Percentiles rank a stretch among this genome's conserved stretches.
Evolutionary conservation across 208 protist genomes (phyloP).

Genomic region (Leishmania gerbilli): DNA sequence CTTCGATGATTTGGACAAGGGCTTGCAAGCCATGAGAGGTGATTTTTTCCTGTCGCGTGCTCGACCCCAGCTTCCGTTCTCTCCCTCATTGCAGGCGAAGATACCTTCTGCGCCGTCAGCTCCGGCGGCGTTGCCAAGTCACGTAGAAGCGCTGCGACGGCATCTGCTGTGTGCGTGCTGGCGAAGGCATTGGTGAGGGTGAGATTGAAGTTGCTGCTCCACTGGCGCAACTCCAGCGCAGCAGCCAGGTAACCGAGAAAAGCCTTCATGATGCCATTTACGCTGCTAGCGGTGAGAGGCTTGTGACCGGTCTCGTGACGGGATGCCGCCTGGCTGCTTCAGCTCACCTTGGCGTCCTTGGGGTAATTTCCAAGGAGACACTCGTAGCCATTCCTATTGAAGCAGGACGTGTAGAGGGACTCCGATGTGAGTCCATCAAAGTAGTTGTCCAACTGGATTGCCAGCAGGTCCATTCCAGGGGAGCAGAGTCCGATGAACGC

Average conservation of each 20-base stretch:
- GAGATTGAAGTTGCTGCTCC: conserved; percentile 29
- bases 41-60: background rate
- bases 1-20: background rate
- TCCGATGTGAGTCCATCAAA: conserved; percentile 25
- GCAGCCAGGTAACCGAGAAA: conserved; percentile 30
- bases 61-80: background rate
- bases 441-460: conserved; percentile 23
- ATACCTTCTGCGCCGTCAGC: background rate
- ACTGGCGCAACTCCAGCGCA: conserved; percentile 23
- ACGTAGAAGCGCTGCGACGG: background rate
- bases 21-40: background rate
- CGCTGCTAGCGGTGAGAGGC: conserved; percentile 23
- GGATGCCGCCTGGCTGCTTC: conserved; percentile 13
- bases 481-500: conserved; percentile 17
- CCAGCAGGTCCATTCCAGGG: conserved; percentile 22
- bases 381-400: conserved; percentile 26
- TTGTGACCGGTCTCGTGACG: conserved; percentile 20
- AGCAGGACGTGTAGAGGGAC: conserved; percentile 29
- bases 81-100: background rate
- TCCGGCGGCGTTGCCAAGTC: background rate
- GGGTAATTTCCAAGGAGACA: conserved; percentile 21
- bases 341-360: conserved; percentile 10
- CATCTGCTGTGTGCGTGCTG: background rate
- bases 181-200: background rate
- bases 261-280: conserved; percentile 22